phyloP scores from a whole-genome alignment of 768 basidiomycete species.

The Hericium coralloides region DNA sequence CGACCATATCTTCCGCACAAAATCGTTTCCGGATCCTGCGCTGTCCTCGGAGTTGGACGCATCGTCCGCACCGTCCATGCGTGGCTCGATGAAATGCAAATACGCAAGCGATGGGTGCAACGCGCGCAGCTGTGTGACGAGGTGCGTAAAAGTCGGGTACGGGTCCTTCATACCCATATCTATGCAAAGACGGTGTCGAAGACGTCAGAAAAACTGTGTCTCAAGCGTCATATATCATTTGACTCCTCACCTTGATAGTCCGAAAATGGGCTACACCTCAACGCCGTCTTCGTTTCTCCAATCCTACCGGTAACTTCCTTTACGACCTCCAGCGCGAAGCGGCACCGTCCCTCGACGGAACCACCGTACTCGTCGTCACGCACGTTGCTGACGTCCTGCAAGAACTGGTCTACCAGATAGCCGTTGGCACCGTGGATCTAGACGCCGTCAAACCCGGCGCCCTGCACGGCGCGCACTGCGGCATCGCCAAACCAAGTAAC shows the following conservation, averaged over 20 bases:
- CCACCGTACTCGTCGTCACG: constrained; percentile 44
- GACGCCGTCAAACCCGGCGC: constrained; percentile 21
- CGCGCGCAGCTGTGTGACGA: constrained; percentile 32
- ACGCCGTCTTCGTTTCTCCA: constrained; percentile 31
- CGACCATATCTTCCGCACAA: constrained; percentile 16
- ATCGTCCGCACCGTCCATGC: constrained; percentile 6
- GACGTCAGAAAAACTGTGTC: not conserved
- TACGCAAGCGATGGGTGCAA: constrained; percentile 33
- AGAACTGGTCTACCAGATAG: constrained; percentile 33
- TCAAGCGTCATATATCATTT: not conserved
- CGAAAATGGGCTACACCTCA: constrained; percentile 30
- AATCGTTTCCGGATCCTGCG: constrained; percentile 12
- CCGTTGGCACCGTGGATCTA: constrained; percentile 28
- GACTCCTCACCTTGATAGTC: constrained; percentile 19
- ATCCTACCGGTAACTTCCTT: constrained; percentile 30
- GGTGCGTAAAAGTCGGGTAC: constrained; percentile 42
- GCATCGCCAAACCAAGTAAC: not conserved
- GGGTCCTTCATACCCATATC: constrained; percentile 47
- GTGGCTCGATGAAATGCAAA: constrained; percentile 28
- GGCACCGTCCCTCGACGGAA: constrained; percentile 34
- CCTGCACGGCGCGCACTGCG: not conserved
- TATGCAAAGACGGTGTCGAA: not conserved
- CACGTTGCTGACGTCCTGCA: constrained; percentile 28
- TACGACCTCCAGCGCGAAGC: constrained; percentile 36
- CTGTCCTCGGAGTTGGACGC: not conserved